phyloP scores from a whole-genome alignment of 768 basidiomycete genomes.

The Lactarius akahatsu region DNA sequence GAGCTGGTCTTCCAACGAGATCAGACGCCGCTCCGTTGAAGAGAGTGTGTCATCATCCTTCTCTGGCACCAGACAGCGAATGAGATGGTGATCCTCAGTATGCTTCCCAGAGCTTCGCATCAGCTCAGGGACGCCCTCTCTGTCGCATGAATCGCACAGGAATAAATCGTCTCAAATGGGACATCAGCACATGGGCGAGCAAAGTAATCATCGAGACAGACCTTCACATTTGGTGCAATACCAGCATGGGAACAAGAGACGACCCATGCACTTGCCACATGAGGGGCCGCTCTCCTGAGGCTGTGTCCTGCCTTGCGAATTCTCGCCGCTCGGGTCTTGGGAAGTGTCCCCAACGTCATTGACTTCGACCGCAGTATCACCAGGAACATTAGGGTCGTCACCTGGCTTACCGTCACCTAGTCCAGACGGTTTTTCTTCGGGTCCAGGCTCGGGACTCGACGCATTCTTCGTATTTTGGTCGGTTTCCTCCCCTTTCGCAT shows the following conservation, averaged over 20 bases:
- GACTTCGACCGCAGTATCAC: too few relatives aligned
- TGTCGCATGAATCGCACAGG: slow-evolving; percentile 29
- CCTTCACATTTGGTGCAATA: slow-evolving; percentile 4
- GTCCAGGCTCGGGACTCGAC: neutral
- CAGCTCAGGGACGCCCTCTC: slow-evolving; percentile 15
- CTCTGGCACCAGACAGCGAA: slow-evolving; percentile 14
- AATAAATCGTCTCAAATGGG: neutral
- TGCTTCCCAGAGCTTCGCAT: slow-evolving; percentile 8
- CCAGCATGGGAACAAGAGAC: slow-evolving; percentile 9
- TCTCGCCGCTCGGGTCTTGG: too few relatives aligned
- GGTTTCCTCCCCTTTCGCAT: neutral
- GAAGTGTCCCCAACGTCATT: too few relatives aligned
- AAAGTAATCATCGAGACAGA: neutral
- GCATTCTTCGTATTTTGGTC: neutral
- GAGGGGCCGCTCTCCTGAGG: slow-evolving; percentile 26
- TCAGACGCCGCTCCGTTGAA: slow-evolving; percentile 13
- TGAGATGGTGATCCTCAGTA: slow-evolving; percentile 9
- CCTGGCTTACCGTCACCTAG: too few relatives aligned
- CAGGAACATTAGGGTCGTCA: neutral
- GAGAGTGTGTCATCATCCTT: neutral
- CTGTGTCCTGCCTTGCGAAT: slow-evolving; percentile 4
- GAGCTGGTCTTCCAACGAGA: slow-evolving; percentile 12
- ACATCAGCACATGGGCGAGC: neutral
- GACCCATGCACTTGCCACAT: slow-evolving; percentile 31
- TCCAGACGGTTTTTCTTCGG: neutral